Evolutionary conservation across 2,329 filamentous ascomycete species (phyloP).

Genomic region (Paraconiothyrium sp.): DNA sequence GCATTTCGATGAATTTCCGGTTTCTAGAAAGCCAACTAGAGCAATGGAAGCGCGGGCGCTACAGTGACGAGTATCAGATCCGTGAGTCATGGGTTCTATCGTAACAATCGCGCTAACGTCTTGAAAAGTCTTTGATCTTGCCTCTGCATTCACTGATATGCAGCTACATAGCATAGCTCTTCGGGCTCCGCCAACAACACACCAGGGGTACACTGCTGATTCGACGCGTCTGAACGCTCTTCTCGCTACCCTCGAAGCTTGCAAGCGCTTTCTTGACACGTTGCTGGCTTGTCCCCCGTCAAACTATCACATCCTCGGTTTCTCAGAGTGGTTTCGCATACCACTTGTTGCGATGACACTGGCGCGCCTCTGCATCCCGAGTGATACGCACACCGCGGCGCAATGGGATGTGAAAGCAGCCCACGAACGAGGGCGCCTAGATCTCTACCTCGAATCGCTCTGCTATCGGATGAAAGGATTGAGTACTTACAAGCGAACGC

Average conservation of each 20-base stretch:
- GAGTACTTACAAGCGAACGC: slow-evolving; percentile 35
- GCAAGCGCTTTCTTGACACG: slow-evolving; percentile 72
- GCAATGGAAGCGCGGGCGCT: slow-evolving; percentile 32
- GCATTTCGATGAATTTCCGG: slow-evolving; percentile 40
- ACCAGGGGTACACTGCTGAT: slow-evolving; percentile 11
- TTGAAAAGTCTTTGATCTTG: slow-evolving; percentile 37
- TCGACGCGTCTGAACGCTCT: slow-evolving; percentile 35
- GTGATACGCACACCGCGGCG: slow-evolving; percentile 28
- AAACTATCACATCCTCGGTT: slow-evolving; percentile 43
- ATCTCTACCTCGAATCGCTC: slow-evolving; percentile 44
- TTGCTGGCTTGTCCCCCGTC: slow-evolving; percentile 76
- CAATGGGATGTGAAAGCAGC: slow-evolving; percentile 46
- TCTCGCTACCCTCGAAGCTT: slow-evolving; percentile 65
- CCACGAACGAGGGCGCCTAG: slow-evolving; percentile 42
- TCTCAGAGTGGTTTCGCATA: slow-evolving; percentile 46
- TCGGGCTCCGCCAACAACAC: slow-evolving; percentile 21
- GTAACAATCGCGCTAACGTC: background rate
- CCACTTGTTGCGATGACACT: slow-evolving; percentile 42
- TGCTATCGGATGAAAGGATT: slow-evolving; percentile 46
- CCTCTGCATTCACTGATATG: slow-evolving; percentile 40
- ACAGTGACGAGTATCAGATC: slow-evolving; percentile 26
- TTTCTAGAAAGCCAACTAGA: slow-evolving; percentile 41
- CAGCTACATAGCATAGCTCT: slow-evolving; percentile 39
- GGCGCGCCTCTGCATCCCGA: slow-evolving; percentile 41
- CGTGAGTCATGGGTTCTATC: slow-evolving; percentile 22